phyloP scores from a whole-genome alignment of 306 rosid genomes.

The Vicia sativa region DNA sequence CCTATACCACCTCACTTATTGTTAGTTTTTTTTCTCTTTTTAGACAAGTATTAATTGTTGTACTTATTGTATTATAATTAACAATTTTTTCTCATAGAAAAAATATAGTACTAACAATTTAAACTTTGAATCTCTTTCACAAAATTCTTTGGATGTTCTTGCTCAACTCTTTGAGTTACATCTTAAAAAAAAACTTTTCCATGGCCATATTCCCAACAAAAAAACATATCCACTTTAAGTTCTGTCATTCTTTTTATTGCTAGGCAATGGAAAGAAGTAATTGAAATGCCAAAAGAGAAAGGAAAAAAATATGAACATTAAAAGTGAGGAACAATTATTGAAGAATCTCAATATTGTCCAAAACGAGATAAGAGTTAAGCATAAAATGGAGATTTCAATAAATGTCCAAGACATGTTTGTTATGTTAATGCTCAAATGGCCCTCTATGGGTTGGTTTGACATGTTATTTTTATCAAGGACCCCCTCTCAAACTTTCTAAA shows the following conservation, averaged over 20 bases:
- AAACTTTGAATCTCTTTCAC: not conserved
- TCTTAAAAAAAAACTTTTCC: not conserved
- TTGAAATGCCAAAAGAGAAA: constrained; percentile 37
- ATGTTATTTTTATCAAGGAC: not conserved
- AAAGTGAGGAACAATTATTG: constrained; percentile 40
- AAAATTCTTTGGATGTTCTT: not conserved
- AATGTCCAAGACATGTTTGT: constrained; percentile 56
- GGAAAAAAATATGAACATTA: constrained; percentile 12
- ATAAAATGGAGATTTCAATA: constrained; percentile 36
- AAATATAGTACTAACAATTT: not conserved
- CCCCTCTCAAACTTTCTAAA: not conserved
- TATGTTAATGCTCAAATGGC: constrained; percentile 48
- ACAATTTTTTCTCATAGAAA: too few relatives aligned
- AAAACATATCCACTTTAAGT: not conserved
- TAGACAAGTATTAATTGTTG: too few relatives aligned
- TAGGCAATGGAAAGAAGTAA: not conserved
- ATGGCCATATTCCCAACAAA: not conserved
- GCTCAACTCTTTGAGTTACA: not conserved
- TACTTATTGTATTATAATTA: not conserved
- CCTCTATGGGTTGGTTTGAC: constrained; percentile 30
- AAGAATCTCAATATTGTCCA: constrained; percentile 46
- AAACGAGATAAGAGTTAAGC: constrained; percentile 29
- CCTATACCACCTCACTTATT: too few relatives aligned
- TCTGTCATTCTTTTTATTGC: not conserved
- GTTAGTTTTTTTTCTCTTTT: too few relatives aligned